phyloP scores from a whole-genome alignment of 75 land plant genomes.

The Chamaecyparis obtusa region DNA sequence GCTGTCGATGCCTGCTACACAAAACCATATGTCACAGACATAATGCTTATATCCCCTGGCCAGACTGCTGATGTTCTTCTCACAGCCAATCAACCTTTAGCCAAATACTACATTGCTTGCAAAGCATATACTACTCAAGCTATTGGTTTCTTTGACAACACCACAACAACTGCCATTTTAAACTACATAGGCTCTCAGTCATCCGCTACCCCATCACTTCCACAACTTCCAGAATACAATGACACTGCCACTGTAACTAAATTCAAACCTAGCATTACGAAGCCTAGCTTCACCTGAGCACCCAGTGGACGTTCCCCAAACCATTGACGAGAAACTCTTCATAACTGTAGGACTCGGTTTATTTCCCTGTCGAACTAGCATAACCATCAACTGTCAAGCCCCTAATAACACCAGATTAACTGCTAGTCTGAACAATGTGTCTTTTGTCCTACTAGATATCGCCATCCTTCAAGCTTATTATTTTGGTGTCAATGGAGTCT shows the following conservation, averaged over 20 bases:
- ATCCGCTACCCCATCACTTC: not conserved
- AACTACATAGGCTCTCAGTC: slow-evolving; percentile 14
- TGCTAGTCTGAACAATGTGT: slow-evolving; percentile 1
- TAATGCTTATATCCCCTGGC: slow-evolving; percentile 1
- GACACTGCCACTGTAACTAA: not conserved
- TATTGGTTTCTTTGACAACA: slow-evolving; percentile 13
- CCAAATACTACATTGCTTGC: slow-evolving; percentile 48
- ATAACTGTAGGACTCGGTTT: not conserved
- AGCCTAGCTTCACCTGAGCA: not conserved
- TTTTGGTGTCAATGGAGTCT: slow-evolving; percentile 6
- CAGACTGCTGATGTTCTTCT: slow-evolving; percentile 48
- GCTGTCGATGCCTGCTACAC: not conserved
- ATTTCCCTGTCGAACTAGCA: not conserved
- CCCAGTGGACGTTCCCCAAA: not conserved
- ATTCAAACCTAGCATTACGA: not conserved
- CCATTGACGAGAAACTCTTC: not conserved
- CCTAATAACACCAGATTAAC: not conserved
- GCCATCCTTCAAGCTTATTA: slow-evolving; percentile 19
- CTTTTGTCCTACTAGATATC: not conserved
- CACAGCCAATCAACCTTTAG: slow-evolving; percentile 36
- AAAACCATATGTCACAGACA: not conserved
- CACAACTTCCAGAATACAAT: not conserved
- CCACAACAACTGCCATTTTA: slow-evolving; percentile 38
- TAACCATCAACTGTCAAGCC: not conserved
- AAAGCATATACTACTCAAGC: slow-evolving; percentile 9